Percentiles rank a stretch among this genome's conserved stretches.
These are phyloP conservation scores for Epichloe baconii DNA, from an alignment of 2,329 filamentous ascomycete genomes.

Conservation along the genomic window DNA sequence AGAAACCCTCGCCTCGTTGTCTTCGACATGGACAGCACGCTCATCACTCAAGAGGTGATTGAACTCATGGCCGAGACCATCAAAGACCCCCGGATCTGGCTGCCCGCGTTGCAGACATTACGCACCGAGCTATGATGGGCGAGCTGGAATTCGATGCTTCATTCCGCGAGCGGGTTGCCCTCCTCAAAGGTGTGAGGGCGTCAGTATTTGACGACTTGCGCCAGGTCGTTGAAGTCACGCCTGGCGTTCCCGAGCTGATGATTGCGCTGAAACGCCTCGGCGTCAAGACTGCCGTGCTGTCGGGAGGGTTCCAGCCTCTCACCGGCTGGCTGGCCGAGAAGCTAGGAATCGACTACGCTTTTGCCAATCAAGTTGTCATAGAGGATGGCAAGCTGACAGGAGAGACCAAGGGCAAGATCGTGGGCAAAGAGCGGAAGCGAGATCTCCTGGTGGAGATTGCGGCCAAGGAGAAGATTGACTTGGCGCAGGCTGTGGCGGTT, in stretches of 20 bases:
- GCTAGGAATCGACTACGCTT: conserved; percentile 75
- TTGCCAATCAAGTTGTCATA: conserved; percentile 71
- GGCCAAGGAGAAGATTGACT: conserved; percentile 47
- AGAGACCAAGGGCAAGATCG: conserved; percentile 57
- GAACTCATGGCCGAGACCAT: conserved; percentile 83
- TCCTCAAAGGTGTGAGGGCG: conserved; percentile 69
- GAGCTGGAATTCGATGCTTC: conserved; percentile 85
- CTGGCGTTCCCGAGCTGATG: conserved; percentile 65
- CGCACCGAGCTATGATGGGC: conserved; percentile 86
- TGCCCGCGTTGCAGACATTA: conserved; percentile 75
- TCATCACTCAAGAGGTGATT: conserved; percentile 96
- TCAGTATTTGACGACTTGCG: conserved; percentile 70
- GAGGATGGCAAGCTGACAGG: conserved; percentile 53
- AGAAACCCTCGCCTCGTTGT: conserved; percentile 77
- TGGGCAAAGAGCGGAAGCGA: conserved; percentile 63
- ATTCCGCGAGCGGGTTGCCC: conserved; percentile 64
- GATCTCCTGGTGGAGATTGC: conserved; percentile 61
- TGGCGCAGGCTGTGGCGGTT: conserved; percentile 58
- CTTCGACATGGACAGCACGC: conserved; percentile 97
- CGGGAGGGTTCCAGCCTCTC: conserved; percentile 81
- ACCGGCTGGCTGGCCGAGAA: conserved; percentile 73
- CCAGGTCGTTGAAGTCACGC: conserved; percentile 64
- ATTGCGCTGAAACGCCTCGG: conserved; percentile 63
- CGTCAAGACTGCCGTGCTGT: conserved; percentile 79
- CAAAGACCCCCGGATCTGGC: conserved; percentile 55